Percentiles rank a stretch among this genome's conserved stretches.
Conservation (phyloP, 2,329 filamentous ascomycete species). For the Claviceps citrina region DNA sequence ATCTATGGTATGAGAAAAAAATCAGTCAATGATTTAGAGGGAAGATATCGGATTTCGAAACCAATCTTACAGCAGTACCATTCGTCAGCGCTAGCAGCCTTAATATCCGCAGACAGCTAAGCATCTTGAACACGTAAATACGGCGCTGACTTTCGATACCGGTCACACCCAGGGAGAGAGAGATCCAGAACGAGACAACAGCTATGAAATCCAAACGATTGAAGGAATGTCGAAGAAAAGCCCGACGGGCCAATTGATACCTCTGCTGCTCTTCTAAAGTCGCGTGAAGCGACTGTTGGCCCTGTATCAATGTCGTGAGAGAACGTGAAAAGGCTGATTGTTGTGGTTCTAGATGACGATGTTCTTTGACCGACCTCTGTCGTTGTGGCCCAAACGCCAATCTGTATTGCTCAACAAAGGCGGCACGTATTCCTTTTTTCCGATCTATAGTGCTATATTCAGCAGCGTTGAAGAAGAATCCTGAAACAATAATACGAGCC, state of each 20-base stretch:
- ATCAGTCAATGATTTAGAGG: slow-evolving; percentile 5
- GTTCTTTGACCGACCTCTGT: slow-evolving; percentile 47
- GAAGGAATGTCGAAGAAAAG: slow-evolving; percentile 88
- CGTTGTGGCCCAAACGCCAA: slow-evolving; percentile 70
- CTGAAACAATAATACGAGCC: slow-evolving; percentile 79
- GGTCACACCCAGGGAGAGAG: slow-evolving; percentile 57
- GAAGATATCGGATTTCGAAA: not conserved
- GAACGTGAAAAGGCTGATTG: slow-evolving; percentile 58
- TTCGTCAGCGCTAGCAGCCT: slow-evolving; percentile 82
- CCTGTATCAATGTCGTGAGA: slow-evolving; percentile 65
- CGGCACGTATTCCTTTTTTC: slow-evolving; percentile 56
- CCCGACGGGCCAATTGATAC: slow-evolving; percentile 71
- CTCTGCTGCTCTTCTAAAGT: slow-evolving; percentile 67
- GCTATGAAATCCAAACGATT: slow-evolving; percentile 91
- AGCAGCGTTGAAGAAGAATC: slow-evolving; percentile 74
- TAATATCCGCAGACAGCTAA: slow-evolving; percentile 85
- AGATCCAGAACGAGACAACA: slow-evolving; percentile 88
- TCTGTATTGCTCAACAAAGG: slow-evolving; percentile 60
- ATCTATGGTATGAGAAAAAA: slow-evolving; percentile 36
- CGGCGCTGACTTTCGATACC: slow-evolving; percentile 55
- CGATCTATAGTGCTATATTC: slow-evolving; percentile 88
- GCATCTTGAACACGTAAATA: slow-evolving; percentile 86
- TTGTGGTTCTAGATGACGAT: slow-evolving; percentile 28
- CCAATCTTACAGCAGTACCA: slow-evolving; percentile 61
- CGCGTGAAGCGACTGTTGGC: slow-evolving; percentile 37